These are phyloP conservation scores for Hypoxylon sp. DNA, from an alignment of 2,329 filamentous ascomycete species.

Conservation along the genomic window DNA sequence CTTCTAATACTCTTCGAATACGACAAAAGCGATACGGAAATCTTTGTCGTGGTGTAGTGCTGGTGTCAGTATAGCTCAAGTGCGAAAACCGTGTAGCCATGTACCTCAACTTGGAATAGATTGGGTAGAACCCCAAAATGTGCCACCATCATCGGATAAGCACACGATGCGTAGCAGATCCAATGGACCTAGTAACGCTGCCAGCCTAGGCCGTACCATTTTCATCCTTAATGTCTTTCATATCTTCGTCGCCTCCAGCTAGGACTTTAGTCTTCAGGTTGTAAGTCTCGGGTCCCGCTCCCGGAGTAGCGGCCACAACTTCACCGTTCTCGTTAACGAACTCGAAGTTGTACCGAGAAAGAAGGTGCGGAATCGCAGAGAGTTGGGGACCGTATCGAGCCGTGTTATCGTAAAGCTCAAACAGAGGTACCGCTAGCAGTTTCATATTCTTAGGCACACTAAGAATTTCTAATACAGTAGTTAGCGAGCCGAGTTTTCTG, in stretches of 20 bases:
- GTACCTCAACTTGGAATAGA: background rate
- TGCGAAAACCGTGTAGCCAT: background rate
- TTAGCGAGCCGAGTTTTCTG: slow-evolving; percentile 37
- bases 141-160: background rate
- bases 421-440: slow-evolving; percentile 92
- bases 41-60: background rate
- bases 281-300: slow-evolving; percentile 71
- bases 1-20: background rate
- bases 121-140: background rate
- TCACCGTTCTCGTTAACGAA: slow-evolving; percentile 95
- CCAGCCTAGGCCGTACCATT: slow-evolving; percentile 41
- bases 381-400: slow-evolving; percentile 94
- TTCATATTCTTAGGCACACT: slow-evolving; percentile 99
- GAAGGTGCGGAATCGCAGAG: slow-evolving; percentile 92
- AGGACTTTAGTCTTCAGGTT: slow-evolving; percentile 74
- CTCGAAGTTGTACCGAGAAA: slow-evolving; percentile 97
- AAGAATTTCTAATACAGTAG: slow-evolving; percentile 76
- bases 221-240: slow-evolving; percentile 57
- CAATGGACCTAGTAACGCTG: background rate
- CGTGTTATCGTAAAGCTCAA: slow-evolving; percentile 98
- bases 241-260: slow-evolving; percentile 70
- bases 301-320: slow-evolving; percentile 86
- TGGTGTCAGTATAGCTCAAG: background rate
- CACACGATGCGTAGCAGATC: background rate
- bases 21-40: background rate